Evolutionary conservation across 2,329 filamentous ascomycete genomes (phyloP).

Genomic region (Pyrenochaeta sp.): DNA sequence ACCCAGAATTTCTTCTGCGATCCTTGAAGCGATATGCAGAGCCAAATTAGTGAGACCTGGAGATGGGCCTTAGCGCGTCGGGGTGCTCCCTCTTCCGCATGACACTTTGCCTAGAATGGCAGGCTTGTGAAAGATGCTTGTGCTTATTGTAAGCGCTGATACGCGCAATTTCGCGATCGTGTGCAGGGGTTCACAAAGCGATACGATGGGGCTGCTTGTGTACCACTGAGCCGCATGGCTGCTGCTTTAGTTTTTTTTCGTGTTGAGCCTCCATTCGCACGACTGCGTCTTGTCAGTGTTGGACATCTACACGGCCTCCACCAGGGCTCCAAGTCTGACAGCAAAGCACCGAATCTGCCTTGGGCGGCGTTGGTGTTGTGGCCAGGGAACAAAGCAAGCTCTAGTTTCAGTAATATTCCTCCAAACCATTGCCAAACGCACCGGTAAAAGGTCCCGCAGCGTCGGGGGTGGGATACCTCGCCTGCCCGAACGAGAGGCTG

Average conservation of each 20-base stretch:
- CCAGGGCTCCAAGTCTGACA: slow-evolving; percentile 11
- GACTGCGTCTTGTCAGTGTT: slow-evolving; percentile 18
- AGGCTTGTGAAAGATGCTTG: slow-evolving; percentile 36
- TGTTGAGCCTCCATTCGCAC: slow-evolving; percentile 44
- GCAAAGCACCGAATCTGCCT: slow-evolving; percentile 23
- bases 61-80: slow-evolving; percentile 37
- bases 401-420: slow-evolving; percentile 14
- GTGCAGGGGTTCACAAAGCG: slow-evolving; percentile 24
- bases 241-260: slow-evolving; percentile 29
- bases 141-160: slow-evolving; percentile 38
- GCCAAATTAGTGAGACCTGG: slow-evolving; percentile 42
- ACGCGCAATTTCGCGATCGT: slow-evolving; percentile 30
- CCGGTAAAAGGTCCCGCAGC: slow-evolving; percentile 8
- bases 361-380: slow-evolving; percentile 5
- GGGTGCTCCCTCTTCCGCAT: slow-evolving; percentile 27
- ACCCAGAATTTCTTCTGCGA: slow-evolving; percentile 22
- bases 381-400: slow-evolving; percentile 4
- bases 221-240: slow-evolving; percentile 42
- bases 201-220: slow-evolving; percentile 26
- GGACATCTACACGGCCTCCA: slow-evolving; percentile 29
- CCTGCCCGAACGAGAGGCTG: slow-evolving; percentile 24
- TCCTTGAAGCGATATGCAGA: slow-evolving; percentile 39
- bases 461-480: slow-evolving; percentile 19
- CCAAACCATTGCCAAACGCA: slow-evolving; percentile 18
- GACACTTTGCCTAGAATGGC: slow-evolving; percentile 31